Base-by-base conservation (phyloP, 495 filamentous ascomycete species). In the Cercophora samala region DNA sequence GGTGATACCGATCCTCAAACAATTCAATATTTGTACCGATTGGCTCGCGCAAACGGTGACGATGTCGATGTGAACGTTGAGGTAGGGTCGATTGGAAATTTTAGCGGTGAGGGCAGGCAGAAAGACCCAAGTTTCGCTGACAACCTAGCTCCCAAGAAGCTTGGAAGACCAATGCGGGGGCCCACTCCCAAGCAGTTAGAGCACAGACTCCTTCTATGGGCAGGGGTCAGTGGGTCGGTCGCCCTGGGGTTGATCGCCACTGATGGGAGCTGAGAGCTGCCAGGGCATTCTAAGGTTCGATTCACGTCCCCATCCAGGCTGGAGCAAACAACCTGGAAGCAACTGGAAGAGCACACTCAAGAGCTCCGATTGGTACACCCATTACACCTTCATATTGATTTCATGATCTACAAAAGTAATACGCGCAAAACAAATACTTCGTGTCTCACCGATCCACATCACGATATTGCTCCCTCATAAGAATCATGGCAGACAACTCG, bases 21-120 rank as follows among this genome's bases (percentile, higher is more conserved):
- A 0, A 0, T 21, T 24, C 54, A 58, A 46, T 46, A 46, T 21
- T 23, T 59, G 52, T 19, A 23, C 6, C 53, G 22, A 52, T 26
- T 42, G 54, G 26, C 56, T 22, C 8, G 13, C n/a, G 37, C 15
- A 5, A n/a, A 22, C 42, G 13, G 21, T 5, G 53, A 23, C 8
- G 53, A 18, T 56, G 5, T 21, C 52, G 53, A 56, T 19, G 53
- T 46, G 37, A 46, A 17, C 37, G 37, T 46, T 46, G 37, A 18
- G 26, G 26, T 18, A 58, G 52, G 54, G 24, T 37, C 9, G 26
- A 63, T 68, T 70, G 65, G 71, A 80, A 78, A 80, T 77, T 82
- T 82, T 82, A 69, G 80, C 79, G 81, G 78, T 79, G 69, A 69
- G 32, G 24, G 5, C 55, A 22, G 80, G 79, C 80, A 82, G 65